phyloP scores from a whole-genome alignment of 1,284 basidiomycete species.

The Filobasidium uniguttulatum region DNA sequence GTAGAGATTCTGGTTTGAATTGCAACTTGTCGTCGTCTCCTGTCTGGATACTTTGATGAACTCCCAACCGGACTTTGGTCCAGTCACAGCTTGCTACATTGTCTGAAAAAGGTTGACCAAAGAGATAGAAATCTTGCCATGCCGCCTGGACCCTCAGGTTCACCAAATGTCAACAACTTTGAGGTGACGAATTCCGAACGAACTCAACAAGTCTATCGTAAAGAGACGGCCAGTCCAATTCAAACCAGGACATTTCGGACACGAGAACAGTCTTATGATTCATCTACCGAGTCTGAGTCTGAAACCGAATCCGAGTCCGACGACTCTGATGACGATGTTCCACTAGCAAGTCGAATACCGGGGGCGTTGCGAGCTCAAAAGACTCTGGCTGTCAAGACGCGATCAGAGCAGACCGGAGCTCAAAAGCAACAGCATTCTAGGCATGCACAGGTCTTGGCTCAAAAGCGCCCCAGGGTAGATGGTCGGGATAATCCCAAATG shows the following conservation, averaged over 20 bases:
- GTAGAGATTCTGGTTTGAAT: too few relatives aligned
- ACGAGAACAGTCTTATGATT: too few relatives aligned
- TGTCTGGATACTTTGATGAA: too few relatives aligned
- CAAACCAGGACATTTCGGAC: too few relatives aligned
- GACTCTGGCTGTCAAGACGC: slow-evolving; percentile 6
- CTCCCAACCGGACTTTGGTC: too few relatives aligned
- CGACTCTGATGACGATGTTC: slow-evolving; percentile 23
- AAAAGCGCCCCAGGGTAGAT: slow-evolving; percentile 4
- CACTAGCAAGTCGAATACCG: slow-evolving; percentile 28
- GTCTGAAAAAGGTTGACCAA: too few relatives aligned
- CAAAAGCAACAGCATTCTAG: not conserved
- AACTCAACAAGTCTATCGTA: not conserved
- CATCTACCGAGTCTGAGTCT: not conserved
- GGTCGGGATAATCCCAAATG: slow-evolving; percentile 20
- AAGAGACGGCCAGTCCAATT: not conserved
- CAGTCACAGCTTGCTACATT: too few relatives aligned
- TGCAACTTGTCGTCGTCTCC: too few relatives aligned
- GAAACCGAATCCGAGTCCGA: slow-evolving; percentile 6
- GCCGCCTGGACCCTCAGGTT: too few relatives aligned
- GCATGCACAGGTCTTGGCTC: not conserved
- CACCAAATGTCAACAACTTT: too few relatives aligned
- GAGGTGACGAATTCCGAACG: not conserved
- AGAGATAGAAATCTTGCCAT: too few relatives aligned
- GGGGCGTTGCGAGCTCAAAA: slow-evolving; percentile 23
- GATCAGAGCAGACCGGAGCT: slow-evolving; percentile 4